Base-by-base conservation (phyloP, 352 stramenopile species). In the Hyaloperonospora brassicae region DNA sequence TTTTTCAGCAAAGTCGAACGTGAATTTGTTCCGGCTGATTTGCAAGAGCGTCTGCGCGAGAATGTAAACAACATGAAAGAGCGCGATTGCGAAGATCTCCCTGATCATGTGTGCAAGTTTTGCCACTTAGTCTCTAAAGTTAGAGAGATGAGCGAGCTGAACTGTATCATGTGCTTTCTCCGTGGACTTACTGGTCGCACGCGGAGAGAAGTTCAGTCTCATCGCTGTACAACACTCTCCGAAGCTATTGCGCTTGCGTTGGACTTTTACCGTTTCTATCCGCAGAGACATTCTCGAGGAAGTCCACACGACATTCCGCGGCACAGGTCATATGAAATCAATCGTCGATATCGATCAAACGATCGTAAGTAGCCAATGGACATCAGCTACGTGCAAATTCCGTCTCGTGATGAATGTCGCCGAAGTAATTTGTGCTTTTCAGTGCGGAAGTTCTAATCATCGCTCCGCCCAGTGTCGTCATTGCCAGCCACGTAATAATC, bases 341-440 rank as follows among this genome's bases (percentile, higher is more conserved):
- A 14, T 41, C 42, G 52, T 47, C 45, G 31, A 38, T 42, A 24
- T 17, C 44, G 36, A 2, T 31, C 21, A 1, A 38, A 47, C 5
- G 36, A 59, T 52, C 21, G 52, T 52, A 31, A 22, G 36, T 43
- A 47, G 45, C 24, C 42, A 23, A 59, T 59, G 52, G 44, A 52
- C 13, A 52, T 59, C 31, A 46, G 38, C 42, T 47, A 57, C 25
- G 51, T 57, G 9, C 40, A 31, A 31, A 43, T 57, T 3, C 41
- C 41, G 34, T 57, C 50, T 17, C 47, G 31, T 25, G 41, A 57
- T 5, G 50, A 53, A 21, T 50, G 52, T 25, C 51, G 46, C 24
- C 45, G 45, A 24, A 35, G 45, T 31, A 59, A 53, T 40, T 39
- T 53, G 27, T 59, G 52, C 31, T 59, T 59, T 47, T n/a, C 34